Percentiles rank a stretch among this genome's conserved stretches.
Conservation (phyloP, 495 filamentous ascomycete genomes). For the Xylaria castorea region DNA sequence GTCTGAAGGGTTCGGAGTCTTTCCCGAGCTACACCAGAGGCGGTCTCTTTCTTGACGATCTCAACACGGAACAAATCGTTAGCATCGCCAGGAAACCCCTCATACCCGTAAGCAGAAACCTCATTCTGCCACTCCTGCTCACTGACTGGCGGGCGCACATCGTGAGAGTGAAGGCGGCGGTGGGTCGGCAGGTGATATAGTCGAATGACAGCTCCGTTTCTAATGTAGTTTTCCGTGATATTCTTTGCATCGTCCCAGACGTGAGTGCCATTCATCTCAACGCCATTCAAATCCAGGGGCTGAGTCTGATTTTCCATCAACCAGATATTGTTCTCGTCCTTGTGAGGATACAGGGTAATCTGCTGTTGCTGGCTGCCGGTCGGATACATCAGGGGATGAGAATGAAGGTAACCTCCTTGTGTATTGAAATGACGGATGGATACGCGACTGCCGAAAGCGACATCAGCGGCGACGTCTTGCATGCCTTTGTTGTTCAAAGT, state of each 20-base stretch:
- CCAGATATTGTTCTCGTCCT: conserved; percentile 98
- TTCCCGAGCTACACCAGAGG: conserved; percentile 78
- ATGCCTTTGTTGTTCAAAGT: conserved; percentile 95
- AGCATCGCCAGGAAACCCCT: conserved; percentile 95
- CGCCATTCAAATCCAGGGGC: conserved; percentile 75
- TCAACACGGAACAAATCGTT: conserved; percentile 96
- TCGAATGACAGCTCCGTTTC: conserved; percentile 79
- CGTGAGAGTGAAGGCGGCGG: conserved; percentile 93
- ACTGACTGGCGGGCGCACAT: conserved; percentile 94
- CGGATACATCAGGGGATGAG: conserved; percentile 96
- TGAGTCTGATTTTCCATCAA: conserved; percentile 95
- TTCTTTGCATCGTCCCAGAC: conserved; percentile 80
- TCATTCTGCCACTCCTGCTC: conserved; percentile 99
- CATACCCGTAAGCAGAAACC: conserved; percentile 96
- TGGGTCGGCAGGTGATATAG: conserved; percentile 84
- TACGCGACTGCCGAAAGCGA: conserved; percentile 86
- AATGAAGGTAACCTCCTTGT: conserved; percentile 96
- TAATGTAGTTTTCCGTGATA: conserved; percentile 67
- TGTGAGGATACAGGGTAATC: conserved; percentile 97
- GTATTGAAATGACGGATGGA: conserved; percentile 92
- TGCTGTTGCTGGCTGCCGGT: conserved; percentile 98
- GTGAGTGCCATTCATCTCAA: conserved; percentile 75
- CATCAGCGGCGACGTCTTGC: conserved; percentile 92
- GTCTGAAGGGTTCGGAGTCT: conserved; percentile 92
- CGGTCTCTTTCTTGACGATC: conserved; percentile 89